Percentiles rank a stretch among this genome's conserved stretches.
phyloP scores from a whole-genome alignment of 306 rosid species.

The Quercus alba region DNA sequence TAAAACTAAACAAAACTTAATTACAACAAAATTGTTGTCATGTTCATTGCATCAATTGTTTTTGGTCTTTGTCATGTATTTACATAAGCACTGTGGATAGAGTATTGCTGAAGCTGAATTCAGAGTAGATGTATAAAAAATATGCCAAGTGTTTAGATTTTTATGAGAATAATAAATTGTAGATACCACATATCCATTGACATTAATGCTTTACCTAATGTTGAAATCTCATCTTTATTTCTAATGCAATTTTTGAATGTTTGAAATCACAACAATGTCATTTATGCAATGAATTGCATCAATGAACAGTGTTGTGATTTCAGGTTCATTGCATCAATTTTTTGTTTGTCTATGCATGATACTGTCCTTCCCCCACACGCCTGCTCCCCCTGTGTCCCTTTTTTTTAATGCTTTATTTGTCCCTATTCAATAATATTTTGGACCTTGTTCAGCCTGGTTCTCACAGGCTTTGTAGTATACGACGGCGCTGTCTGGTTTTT shows the following conservation, averaged over 20 bases:
- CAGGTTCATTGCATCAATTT: too few species aligned
- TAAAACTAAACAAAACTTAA: too few species aligned
- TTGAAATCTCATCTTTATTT: too few species aligned
- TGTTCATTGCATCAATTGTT: too few species aligned
- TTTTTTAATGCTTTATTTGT: neutral
- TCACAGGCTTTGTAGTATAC: conserved; percentile 12
- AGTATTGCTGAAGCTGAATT: neutral
- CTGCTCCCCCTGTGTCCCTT: neutral
- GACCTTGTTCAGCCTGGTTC: conserved; percentile 15
- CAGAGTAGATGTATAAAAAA: neutral
- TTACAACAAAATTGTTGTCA: too few species aligned
- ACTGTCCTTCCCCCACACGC: too few species aligned
- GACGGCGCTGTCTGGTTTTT: conserved; percentile 29
- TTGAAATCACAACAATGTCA: too few species aligned
- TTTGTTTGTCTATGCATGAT: too few species aligned
- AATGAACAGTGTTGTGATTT: too few species aligned
- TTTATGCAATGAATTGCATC: too few species aligned
- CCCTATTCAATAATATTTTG: neutral
- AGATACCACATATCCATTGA: neutral
- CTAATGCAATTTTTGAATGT: neutral
- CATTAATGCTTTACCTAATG: neutral
- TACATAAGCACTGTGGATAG: neutral
- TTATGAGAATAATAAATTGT: neutral
- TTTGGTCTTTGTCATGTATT: neutral
- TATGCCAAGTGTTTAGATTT: neutral